Percentiles rank a stretch among this genome's conserved stretches.
phyloP scores from a whole-genome alignment of 106 monocot genomes.

The Dioscorea alata region DNA sequence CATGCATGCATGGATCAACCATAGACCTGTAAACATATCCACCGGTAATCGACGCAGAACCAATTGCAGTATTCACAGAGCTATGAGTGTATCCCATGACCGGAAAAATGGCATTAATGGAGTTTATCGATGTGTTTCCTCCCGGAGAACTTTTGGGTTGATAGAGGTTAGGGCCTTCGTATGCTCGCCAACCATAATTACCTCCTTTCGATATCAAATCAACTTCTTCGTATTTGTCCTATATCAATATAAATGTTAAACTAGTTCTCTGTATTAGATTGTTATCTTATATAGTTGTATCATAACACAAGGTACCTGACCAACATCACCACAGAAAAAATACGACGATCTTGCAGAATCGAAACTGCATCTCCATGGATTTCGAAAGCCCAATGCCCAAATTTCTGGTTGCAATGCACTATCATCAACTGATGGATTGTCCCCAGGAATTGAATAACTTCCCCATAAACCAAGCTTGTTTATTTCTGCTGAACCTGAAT shows the following conservation, averaged over 20 bases:
- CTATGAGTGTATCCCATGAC: constrained; percentile 78
- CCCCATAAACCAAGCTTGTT: constrained; percentile 72
- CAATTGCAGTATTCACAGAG: constrained; percentile 29
- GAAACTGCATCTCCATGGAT: constrained; percentile 99
- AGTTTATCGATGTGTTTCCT: constrained; percentile 38
- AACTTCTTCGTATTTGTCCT: constrained; percentile 90
- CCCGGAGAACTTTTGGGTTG: constrained; percentile 29
- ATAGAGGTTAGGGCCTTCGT: constrained; percentile 66
- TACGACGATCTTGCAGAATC: constrained; percentile 73
- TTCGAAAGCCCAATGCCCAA: constrained; percentile 88
- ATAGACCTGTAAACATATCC: constrained; percentile 82
- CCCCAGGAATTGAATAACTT: constrained; percentile 85
- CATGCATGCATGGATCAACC: constrained; percentile 84
- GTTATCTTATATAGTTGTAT: too few species aligned
- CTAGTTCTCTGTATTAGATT: too few species aligned
- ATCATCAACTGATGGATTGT: constrained; percentile 67
- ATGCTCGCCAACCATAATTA: constrained; percentile 91
- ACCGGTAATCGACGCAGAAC: constrained; percentile 75
- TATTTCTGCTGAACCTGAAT: constrained; percentile 43
- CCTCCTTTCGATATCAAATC: constrained; percentile 89
- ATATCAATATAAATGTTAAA: too few species aligned
- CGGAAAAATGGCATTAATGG: constrained; percentile 65
- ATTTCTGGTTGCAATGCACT: constrained; percentile 54
- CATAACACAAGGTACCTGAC: constrained; percentile 43
- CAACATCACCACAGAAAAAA: constrained; percentile 84